Base-by-base conservation (phyloP, 2,329 filamentous ascomycete genomes). In the Diaporthe eres region DNA sequence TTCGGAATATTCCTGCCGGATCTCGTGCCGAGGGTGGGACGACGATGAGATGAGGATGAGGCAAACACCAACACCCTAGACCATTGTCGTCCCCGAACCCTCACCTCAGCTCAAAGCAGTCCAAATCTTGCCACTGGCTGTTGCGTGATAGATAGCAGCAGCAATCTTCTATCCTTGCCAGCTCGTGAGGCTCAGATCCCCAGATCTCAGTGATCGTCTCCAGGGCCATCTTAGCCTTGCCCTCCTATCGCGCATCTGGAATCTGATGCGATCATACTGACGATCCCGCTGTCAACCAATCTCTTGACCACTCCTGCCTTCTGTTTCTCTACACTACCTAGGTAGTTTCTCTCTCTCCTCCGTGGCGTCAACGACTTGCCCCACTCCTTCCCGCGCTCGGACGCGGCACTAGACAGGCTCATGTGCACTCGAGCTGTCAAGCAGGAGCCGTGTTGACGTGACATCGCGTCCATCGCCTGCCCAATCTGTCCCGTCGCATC, bases 401-500 rank as follows among this genome's bases (percentile, higher is more conserved):
- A 37, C 61, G 12, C 61, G 44, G 13, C 25, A 67, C 61, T 67
- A 67, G 25, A 9, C 8, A 31, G 15, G 25, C 60, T 31, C n/a
- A 17, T 63, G 39, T 22, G 13, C 42, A 34, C 61, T 31, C 42
- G 17, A 49, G 4, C 25, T 34, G 61, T 65, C 42, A 65, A 65
- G 42, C 28, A 19, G 17, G 17, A 34, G 61, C 61, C 61, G 42
- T 42, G 61, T 28, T 51, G 61, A 67, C 44, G 61, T 67, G 61
- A 67, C 61, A 67, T 67, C 61, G 42, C 44, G 28, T 67, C 61
- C 61, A 67, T 67, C 61, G 61, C 61, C 61, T 67, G 61, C 61
- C 61, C 25, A 34, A 51, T 51, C 42, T 25, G 61, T 67, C 61
- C 42, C 61, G 61, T 51, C 61, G 28, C 61, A 51, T 51, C 39